phyloP scores from a whole-genome alignment of 2,329 filamentous ascomycete species.

The Pseudocercospora vitis region DNA sequence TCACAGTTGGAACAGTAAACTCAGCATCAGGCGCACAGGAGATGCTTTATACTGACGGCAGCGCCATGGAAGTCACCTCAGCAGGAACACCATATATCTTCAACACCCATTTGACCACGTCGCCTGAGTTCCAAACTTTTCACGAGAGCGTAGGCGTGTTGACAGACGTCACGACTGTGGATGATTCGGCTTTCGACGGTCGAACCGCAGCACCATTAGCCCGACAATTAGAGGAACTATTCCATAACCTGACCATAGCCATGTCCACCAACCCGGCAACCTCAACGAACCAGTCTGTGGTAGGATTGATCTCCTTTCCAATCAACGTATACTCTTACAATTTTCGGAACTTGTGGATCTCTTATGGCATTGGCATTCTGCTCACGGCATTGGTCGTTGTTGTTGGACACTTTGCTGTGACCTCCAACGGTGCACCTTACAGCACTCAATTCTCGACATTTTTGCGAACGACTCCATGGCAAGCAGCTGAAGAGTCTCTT shows the following conservation, averaged over 20 bases:
- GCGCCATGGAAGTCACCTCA: background rate
- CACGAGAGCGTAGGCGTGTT: background rate
- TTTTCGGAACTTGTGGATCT: constrained; percentile 5
- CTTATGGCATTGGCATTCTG: constrained; percentile 11
- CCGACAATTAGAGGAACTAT: constrained; percentile 11
- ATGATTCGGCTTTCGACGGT: background rate
- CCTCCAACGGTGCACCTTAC: constrained; percentile 9
- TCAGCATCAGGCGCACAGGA: background rate
- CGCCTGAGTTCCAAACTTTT: constrained; percentile 5
- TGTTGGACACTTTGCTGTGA: constrained; percentile 1
- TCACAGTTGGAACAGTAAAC: constrained; percentile 7
- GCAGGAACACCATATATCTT: constrained; percentile 1
- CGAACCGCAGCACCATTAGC: constrained; percentile 4
- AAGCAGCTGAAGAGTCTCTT: background rate
- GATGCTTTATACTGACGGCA: background rate
- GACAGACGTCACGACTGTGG: background rate
- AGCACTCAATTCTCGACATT: constrained; percentile 13
- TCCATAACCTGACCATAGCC: constrained; percentile 6
- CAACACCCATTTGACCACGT: constrained; percentile 4
- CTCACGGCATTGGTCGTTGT: constrained; percentile 7
- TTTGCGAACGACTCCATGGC: constrained; percentile 9
- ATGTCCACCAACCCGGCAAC: constrained; percentile 9
- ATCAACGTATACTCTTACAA: constrained; percentile 8
- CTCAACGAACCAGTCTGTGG: constrained; percentile 3
- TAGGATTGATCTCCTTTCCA: background rate